Evolutionary conservation across 164 flowering plant genomes (phyloP), one percentile per base, ranked within the genome.

Genomic region (Macadamia tetraphylla): DNA sequence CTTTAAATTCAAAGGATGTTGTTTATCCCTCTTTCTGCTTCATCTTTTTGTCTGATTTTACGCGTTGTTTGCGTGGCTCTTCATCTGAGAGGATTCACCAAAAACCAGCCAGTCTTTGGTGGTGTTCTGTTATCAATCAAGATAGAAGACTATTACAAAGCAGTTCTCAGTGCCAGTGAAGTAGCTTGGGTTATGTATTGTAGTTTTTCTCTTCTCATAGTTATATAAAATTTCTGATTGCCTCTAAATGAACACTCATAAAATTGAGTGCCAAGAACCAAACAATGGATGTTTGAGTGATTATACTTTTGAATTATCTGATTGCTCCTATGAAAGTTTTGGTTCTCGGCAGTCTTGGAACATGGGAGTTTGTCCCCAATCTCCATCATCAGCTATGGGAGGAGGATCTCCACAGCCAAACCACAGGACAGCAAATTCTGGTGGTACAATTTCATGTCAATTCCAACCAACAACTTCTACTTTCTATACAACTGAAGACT

Each of bases 201-300:
- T 14, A 57, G 51, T 49, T 8, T 9, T 11, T 46, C 51, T 7
- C 15, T 52, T 68, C 60, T 35, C 6, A 69, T 66, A 46, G 49
- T 13, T 55, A 62, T 10, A 11, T 23, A 48, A 23, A 43, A 23
- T 23, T 40, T 66, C 18, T 68, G 32, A 52, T 66, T 29, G 14
- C 43, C 64, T 74, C 83, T 72, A 82, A 75, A 88, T 88, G 89
- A 84, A 77, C 78, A 67, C 69, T 64, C 64, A 69, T 15, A 82
- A 79, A 75, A 60, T 76, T n/a, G 76, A 62, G 29, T 62, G 59
- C 75, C 70, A 71, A 58, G 75, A 76, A 53, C 67, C 71, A 31
- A 81, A 70, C 55, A 53, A 75, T 64, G 81, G 74, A 64, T 49
- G 78, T 11, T 29, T 73, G 29, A 67, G 44, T 51, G 82, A 78